Base-by-base conservation (phyloP, 2,329 filamentous ascomycete species). In the Botrytis sinoallii region DNA sequence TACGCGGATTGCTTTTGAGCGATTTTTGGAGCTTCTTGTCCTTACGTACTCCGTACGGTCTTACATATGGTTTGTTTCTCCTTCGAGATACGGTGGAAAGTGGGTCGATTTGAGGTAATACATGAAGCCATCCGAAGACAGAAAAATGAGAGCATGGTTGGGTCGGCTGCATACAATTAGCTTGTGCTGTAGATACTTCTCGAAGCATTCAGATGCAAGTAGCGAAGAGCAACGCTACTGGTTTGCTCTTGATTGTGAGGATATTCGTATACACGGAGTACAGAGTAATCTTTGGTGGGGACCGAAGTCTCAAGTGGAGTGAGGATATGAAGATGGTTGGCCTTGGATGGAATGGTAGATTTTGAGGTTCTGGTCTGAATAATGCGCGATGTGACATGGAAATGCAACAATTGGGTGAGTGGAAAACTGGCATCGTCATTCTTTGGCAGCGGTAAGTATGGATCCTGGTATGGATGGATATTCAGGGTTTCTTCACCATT, bases 321-420 rank as follows among this genome's bases (percentile, higher is more conserved):
- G 61, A 32, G 18, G 38, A 44, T 32, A 29, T 20, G n/a, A 64
- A 44, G 61, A 64, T 64, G 61, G 40, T 44, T 44, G n/a, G 61
- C n/a, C 40, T 44, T 32, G 7, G 25, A 64, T 64, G 25, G 16
- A 64, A 29, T 44, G 40, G 22, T 18, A 32, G 38, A 61, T 57
- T 20, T 18, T 12, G 59, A 61, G 12, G 59, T 25, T 61, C 25
- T 44, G 40, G 61, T 64, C 59, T 29, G 40, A 32, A 64, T 14
- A 32, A 57, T 57, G 61, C 61, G 42, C 40, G 40, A 64, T 64
- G 44, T 44, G n/a, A 64, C 61, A 64, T 64, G 16, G 40, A 64
- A 64, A 64, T 64, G 40, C 40, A 64, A 64, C 61, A 64, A 64
- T 42, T 63, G 60, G 60, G 16, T 63, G 60, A n/a, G 22, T 42